phyloP scores from a whole-genome alignment of 2,329 filamentous ascomycete species.

The Gremmenia infestans region DNA sequence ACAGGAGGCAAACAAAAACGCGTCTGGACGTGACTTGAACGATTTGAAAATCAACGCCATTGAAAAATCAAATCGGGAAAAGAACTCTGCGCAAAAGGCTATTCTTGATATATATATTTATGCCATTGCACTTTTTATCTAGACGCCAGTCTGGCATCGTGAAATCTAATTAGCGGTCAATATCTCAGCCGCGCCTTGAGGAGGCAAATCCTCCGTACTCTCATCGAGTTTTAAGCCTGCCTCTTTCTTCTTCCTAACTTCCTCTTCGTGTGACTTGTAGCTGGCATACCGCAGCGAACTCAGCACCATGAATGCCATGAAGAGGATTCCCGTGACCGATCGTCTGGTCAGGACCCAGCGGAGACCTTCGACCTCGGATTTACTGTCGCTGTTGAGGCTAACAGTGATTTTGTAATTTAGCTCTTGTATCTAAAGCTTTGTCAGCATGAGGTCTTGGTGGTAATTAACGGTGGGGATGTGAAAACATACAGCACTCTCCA shows the following conservation, averaged over 20 bases:
- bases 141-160: background rate
- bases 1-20: no score
- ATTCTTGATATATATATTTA: background rate
- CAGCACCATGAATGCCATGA: constrained; percentile 59
- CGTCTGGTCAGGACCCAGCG: constrained; percentile 75
- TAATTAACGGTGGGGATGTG: background rate
- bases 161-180: constrained; percentile 49
- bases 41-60: no score
- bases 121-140: background rate
- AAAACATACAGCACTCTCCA: constrained; percentile 67
- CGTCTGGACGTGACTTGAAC: no score
- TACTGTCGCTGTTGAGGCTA: constrained; percentile 79
- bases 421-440: constrained; percentile 66
- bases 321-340: constrained; percentile 59
- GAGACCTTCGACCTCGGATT: constrained; percentile 85
- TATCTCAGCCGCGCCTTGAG: constrained; percentile 52
- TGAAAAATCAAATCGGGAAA: no score
- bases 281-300: constrained; percentile 56
- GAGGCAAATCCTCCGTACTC: constrained; percentile 37
- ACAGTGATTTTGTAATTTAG: constrained; percentile 96
- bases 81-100: background rate
- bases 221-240: constrained; percentile 38
- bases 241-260: constrained; percentile 27
- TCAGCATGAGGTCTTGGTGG: background rate
- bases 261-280: constrained; percentile 38